Percentiles rank a stretch among this genome's conserved stretches.
phyloP scores from a whole-genome alignment of 768 basidiomycete genomes.

The Gloeopeniophorella convolvens region DNA sequence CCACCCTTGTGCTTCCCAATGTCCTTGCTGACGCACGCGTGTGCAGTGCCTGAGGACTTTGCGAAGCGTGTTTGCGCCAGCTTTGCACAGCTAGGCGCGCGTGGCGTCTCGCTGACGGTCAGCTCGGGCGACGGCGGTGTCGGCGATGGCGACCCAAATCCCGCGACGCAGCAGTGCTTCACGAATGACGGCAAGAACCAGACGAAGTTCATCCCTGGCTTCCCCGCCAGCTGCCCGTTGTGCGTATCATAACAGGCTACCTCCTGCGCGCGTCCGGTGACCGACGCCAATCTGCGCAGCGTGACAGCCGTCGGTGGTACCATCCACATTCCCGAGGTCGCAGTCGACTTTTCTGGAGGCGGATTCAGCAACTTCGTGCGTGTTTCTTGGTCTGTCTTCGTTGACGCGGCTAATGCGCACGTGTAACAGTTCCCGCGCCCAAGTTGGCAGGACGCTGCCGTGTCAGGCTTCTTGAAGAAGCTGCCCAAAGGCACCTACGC shows the following conservation, averaged over 20 bases:
- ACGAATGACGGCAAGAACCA: constrained; percentile 52
- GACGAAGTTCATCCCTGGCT: constrained; percentile 44
- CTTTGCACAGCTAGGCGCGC: constrained; percentile 60
- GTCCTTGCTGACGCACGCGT: background rate
- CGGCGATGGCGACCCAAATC: constrained; percentile 52
- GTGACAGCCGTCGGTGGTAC: constrained; percentile 72
- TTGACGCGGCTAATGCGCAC: background rate
- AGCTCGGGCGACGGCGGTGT: constrained; percentile 70
- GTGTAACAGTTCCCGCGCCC: constrained; percentile 55
- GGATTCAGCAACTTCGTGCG: constrained; percentile 66
- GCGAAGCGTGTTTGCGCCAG: constrained; percentile 51
- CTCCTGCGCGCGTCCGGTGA: background rate
- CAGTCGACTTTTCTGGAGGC: constrained; percentile 58
- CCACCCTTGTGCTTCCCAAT: constrained; percentile 35
- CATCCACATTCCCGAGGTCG: constrained; percentile 47
- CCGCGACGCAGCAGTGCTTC: constrained; percentile 47
- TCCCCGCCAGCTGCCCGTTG: constrained; percentile 51
- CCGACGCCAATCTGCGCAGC: constrained; percentile 27
- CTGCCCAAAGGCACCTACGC: constrained; percentile 42
- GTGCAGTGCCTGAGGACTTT: constrained; percentile 48
- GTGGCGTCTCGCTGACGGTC: constrained; percentile 61
- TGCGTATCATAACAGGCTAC: constrained; percentile 4
- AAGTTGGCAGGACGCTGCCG: constrained; percentile 42
- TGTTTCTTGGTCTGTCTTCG: background rate
- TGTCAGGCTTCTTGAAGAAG: constrained; percentile 34